phyloP scores from a whole-genome alignment of 2,329 filamentous ascomycete species.

The Sordariomycetes sp. region DNA sequence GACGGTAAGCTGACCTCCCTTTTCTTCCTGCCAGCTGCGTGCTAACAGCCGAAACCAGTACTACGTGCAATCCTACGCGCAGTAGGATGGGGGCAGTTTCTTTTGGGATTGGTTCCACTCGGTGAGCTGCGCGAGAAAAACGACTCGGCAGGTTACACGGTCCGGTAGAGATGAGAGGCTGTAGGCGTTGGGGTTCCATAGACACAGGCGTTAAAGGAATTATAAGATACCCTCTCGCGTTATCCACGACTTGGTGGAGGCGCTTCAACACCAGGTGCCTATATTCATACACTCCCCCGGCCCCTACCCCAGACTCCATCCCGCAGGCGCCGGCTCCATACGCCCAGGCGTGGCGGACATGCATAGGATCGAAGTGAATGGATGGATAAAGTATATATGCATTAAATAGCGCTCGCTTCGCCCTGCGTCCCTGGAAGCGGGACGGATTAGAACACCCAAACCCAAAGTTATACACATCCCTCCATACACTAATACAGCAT shows the following conservation, averaged over 20 bases:
- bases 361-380: too few relatives aligned
- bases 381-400: too few relatives aligned
- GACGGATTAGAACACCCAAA: neutral
- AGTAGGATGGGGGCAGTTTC: neutral
- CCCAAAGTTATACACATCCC: neutral
- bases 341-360: too few relatives aligned
- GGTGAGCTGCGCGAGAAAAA: neutral
- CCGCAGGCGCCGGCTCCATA: too few relatives aligned
- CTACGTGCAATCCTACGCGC: slow-evolving; percentile 31
- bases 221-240: neutral
- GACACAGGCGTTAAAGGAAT: neutral
- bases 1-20: slow-evolving; percentile 44
- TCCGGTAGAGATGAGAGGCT: neutral
- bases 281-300: too few relatives aligned
- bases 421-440: too few relatives aligned
- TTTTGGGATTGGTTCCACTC: neutral
- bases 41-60: slow-evolving; percentile 17
- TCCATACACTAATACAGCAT: neutral
- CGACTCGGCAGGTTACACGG: neutral
- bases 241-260: neutral
- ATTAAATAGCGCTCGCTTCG: too few relatives aligned
- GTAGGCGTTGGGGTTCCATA: neutral
- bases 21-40: neutral
- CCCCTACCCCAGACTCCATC: too few relatives aligned
- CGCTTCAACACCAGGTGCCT: neutral